Evolutionary conservation across 2,329 filamentous ascomycete species (phyloP).

Genomic region (Sporothrix phasma): DNA sequence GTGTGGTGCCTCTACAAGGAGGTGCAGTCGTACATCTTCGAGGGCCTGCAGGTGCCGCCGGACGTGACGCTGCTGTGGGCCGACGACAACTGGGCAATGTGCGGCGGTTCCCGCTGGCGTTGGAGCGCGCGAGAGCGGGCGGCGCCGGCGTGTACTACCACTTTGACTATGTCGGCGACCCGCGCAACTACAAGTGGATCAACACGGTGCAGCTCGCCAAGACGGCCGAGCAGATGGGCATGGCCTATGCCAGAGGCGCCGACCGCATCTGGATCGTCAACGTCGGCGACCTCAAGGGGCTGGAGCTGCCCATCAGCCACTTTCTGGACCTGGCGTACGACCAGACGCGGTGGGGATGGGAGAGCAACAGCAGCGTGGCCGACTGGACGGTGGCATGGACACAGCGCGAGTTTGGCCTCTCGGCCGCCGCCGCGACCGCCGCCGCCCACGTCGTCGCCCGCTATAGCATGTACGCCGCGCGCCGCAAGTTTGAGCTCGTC

Average conservation of each 20-base stretch:
- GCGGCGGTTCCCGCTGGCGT: conserved; percentile 47
- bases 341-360: conserved; percentile 41
- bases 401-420: conserved; percentile 48
- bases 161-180: conserved; percentile 42
- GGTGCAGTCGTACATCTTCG: conserved; percentile 58
- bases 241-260: conserved; percentile 49
- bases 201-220: conserved; percentile 55
- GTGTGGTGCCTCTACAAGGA: conserved; percentile 69
- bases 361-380: conserved; percentile 34
- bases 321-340: conserved; percentile 62
- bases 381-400: conserved; percentile 46
- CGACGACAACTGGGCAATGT: conserved; percentile 61
- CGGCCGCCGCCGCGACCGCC: conserved; percentile 28
- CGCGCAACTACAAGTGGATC: conserved; percentile 47
- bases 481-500: conserved; percentile 54
- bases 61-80: conserved; percentile 59
- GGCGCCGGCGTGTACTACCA: conserved; percentile 59
- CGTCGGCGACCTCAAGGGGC: conserved; percentile 55
- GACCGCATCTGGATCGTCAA: conserved; percentile 58
- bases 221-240: conserved; percentile 49
- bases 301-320: conserved; percentile 55
- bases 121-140: conserved; percentile 49
- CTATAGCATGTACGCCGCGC: conserved; percentile 45
- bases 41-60: conserved; percentile 52
- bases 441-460: conserved; percentile 43